Evolutionary conservation across 176 grass and related monocot species (phyloP), one percentile per base, ranked within the genome.

Genomic region (Hsuehochloa calcarea): DNA sequence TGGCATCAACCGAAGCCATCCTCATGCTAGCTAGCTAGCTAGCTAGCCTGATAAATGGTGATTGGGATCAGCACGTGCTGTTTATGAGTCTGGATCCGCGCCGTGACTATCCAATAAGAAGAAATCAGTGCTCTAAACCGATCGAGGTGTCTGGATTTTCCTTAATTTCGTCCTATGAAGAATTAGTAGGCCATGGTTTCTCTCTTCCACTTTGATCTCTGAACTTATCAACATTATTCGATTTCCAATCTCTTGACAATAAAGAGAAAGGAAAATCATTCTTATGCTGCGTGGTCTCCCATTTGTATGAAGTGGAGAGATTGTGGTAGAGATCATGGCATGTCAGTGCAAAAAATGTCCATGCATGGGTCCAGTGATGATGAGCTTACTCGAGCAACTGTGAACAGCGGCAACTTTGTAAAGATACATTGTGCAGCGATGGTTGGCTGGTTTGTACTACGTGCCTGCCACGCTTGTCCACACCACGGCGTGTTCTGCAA

Each of bases 401-500:
- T 40, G 50, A 71, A 44, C 80, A 29, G 22, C n/a, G n/a, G 13
- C 65, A 51, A 70, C 12, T 12, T 19, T 55, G 47, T 40, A 60
- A 70, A 71, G 67, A 43, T 14, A 54, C 37, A 45, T 68, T 8
- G 38, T 58, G 62, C 63, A 31, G 34, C 52, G 41, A 74, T 40
- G 23, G 44, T n/a, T 45, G 50, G 64, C n/a, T 22, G 41, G 80
- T 58, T 47, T 58, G 68, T 67, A 74, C 72, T 67, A 74, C 46
- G 34, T 75, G 71, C 60, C 45, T 29, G 34, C 17, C 45, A 70
- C 66, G 19, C 65, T 61, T 68, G 54, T 56, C n/a, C 84, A 79
- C 65, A 86, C 75, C 16, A 56, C 29, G 7, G 20, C 85, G 67
- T 54, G 68, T 31, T 73, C 77, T 45, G 35, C 68, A 56, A 65